Base-by-base conservation (phyloP, 75 land plant genomes). In the Picea glauca region DNA sequence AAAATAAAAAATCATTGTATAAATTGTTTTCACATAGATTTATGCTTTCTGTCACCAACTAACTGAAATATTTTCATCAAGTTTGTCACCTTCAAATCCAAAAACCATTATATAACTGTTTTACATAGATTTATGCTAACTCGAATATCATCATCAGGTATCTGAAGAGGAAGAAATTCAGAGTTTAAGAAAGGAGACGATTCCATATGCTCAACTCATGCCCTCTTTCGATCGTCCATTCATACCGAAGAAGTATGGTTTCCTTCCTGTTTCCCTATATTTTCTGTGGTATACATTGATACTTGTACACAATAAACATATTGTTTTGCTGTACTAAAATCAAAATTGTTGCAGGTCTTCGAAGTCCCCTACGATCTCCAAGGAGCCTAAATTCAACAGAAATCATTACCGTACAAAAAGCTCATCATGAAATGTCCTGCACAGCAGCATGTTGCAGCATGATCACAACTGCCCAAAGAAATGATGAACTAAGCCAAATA, bases 131-230 rank as follows among this genome's bases (percentile, higher is more conserved):
- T 40, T 40, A 40, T 40, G 43, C 0, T 40, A 40, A 40, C 43
- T 4, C 43, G 5, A 40, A 4, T 40, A 40, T 40, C 43, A 40
- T 70, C 13, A n/a, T 50, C 83, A 95, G 98, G 58, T 90, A 63
- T 81, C 89, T 1, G 91, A 95, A 75, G 90, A 91, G 58, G 98
- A 95, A 76, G 96, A 95, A 83, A 76, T 95, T 13, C 86, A 85
- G 79, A 79, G 78, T 58, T 64, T 95, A 78, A 89, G 96, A 78
- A 92, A 90, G 79, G 94, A 88, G 74, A 93, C 91, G 96, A 74
- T 95, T n/a, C 98, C 98, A 46, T 89, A 81, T 78, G 98, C 98
- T 58, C 93, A 95, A 67, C 81, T 93, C 58, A 95, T 95, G 98
- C 98, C 98, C 32, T 81, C 78, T 57, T 95, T 95, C 75, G 96